phyloP scores from a whole-genome alignment of 495 filamentous ascomycete species.

The Oidiodendron maius region DNA sequence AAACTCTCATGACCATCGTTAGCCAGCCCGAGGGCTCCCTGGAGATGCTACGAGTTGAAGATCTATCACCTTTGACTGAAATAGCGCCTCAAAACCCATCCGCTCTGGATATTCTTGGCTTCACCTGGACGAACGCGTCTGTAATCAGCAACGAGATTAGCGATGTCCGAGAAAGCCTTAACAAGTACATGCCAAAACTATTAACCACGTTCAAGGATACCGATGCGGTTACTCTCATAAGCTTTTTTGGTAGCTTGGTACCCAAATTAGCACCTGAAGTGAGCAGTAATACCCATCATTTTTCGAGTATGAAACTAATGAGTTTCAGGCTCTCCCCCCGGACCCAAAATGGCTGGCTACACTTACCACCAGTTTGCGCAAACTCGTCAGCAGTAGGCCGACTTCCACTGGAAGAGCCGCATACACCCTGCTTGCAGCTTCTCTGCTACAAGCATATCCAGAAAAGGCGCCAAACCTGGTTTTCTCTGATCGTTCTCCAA shows the following conservation, averaged over 20 bases:
- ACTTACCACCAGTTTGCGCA: slow-evolving; percentile 32
- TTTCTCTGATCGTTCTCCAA: slow-evolving; percentile 30
- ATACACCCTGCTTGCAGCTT: slow-evolving; percentile 42
- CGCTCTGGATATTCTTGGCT: slow-evolving; percentile 43
- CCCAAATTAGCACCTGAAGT: slow-evolving; percentile 35
- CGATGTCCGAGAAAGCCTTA: slow-evolving; percentile 29
- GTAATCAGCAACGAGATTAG: background rate
- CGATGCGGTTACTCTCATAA: slow-evolving; percentile 42
- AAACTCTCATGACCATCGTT: slow-evolving; percentile 47
- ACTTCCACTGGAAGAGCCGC: slow-evolving; percentile 39
- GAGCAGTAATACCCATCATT: slow-evolving; percentile 23
- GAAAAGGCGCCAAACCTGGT: slow-evolving; percentile 34
- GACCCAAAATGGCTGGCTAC: slow-evolving; percentile 36
- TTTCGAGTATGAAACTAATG: slow-evolving; percentile 13
- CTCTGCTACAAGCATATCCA: slow-evolving; percentile 48
- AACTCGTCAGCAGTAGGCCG: slow-evolving; percentile 39
- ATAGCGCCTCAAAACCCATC: slow-evolving; percentile 44
- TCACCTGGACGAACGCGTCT: slow-evolving; percentile 41
- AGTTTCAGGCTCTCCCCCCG: slow-evolving; percentile 23
- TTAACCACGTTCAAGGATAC: slow-evolving; percentile 42
- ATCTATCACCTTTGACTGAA: slow-evolving; percentile 44
- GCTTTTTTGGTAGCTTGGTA: slow-evolving; percentile 38
- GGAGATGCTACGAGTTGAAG: slow-evolving; percentile 36
- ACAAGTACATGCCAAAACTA: slow-evolving; percentile 35
- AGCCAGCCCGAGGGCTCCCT: slow-evolving; percentile 38